Conservation (phyloP, 2,329 filamentous ascomycete species). For the Chaetomiaceae sp. region DNA sequence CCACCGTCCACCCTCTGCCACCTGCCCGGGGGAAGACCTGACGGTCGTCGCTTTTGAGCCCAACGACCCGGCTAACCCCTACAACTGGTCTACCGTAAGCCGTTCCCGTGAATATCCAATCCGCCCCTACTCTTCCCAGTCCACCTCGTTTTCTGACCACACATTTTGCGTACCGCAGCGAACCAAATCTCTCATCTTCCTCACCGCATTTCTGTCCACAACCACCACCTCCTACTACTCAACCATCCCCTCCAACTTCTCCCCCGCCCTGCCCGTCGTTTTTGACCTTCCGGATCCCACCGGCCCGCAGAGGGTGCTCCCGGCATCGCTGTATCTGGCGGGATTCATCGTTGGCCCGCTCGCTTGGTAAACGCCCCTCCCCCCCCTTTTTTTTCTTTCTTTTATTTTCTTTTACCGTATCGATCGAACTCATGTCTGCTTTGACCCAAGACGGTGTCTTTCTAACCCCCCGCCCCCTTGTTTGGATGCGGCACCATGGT, state of each 20-base stretch:
- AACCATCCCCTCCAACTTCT: conserved; percentile 26
- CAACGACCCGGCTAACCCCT: conserved; percentile 21
- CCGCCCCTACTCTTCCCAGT: not conserved
- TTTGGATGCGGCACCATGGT: not conserved
- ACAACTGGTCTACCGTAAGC: conserved; percentile 24
- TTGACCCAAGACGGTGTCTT: no score
- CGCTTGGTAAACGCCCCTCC: no score
- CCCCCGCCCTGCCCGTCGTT: conserved; percentile 16
- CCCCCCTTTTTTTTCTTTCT: no score
- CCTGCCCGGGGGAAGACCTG: not conserved
- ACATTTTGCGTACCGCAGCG: conserved; percentile 1
- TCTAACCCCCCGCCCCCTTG: no score
- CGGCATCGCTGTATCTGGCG: conserved; percentile 26
- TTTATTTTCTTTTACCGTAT: no score
- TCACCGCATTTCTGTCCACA: conserved; percentile 23
- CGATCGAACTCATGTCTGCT: no score
- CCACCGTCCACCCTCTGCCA: not conserved
- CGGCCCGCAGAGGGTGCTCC: conserved; percentile 25
- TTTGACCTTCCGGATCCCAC: conserved; percentile 21
- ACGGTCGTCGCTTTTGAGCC: conserved; percentile 20
- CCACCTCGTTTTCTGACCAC: no score
- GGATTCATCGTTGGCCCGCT: conserved; percentile 29
- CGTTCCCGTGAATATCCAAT: no score
- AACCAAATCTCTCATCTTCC: conserved; percentile 24
- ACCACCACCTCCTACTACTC: conserved; percentile 28